These are phyloP conservation scores for Bolboschoenoplectus hybrid DNA, from an alignment of 202 grass and related monocot species.

Conservation along the genomic window DNA sequence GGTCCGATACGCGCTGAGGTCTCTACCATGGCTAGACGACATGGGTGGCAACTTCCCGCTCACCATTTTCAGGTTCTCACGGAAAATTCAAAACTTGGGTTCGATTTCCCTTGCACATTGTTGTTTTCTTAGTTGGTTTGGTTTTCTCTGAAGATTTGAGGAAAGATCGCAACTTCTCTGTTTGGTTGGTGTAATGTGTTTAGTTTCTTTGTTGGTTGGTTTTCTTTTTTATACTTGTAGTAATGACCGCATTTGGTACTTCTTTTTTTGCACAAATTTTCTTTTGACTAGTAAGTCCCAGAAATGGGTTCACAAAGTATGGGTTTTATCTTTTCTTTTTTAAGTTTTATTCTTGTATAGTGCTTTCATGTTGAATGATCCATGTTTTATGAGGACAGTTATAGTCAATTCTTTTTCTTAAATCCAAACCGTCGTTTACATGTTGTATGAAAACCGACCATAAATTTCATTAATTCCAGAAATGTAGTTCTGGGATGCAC, in stretches of 20 bases:
- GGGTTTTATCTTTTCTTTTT: neutral
- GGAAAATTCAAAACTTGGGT: neutral
- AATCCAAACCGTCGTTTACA: neutral
- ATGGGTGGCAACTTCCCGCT: constrained; percentile 95
- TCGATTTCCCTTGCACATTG: neutral
- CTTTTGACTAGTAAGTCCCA: neutral
- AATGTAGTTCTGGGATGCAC: neutral
- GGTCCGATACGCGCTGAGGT: neutral
- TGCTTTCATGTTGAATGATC: constrained; percentile 21
- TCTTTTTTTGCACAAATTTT: neutral
- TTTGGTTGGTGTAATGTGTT: constrained; percentile 9
- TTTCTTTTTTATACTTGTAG: constrained; percentile 17
- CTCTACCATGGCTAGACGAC: constrained; percentile 66
- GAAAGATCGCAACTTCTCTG: constrained; percentile 9
- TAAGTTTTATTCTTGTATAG: neutral
- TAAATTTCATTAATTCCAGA: neutral
- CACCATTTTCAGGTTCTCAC: constrained; percentile 76
- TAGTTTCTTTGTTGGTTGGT: neutral
- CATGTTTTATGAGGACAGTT: neutral
- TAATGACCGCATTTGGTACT: neutral
- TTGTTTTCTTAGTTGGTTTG: neutral
- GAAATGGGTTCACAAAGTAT: constrained; percentile 14
- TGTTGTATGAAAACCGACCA: neutral
- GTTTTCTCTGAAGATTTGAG: neutral
- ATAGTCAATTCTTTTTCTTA: neutral